Evolutionary conservation across 2,329 filamentous ascomycete genomes (phyloP).

Genomic region (Grosmannia clavigera): DNA sequence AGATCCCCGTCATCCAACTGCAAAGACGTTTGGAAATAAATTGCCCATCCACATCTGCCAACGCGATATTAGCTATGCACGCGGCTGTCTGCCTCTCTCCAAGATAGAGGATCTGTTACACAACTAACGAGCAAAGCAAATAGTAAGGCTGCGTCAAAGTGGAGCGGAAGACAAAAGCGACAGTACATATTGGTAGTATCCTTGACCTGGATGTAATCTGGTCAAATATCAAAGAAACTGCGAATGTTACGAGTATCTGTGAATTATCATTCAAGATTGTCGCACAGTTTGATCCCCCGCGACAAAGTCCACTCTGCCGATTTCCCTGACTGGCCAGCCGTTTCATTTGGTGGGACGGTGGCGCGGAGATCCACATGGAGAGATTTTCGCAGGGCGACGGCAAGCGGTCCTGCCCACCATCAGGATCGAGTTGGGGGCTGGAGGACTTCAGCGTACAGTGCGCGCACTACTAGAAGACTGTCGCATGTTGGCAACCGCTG

Average conservation of each 20-base stretch:
- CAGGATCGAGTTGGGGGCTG: neutral
- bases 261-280: neutral
- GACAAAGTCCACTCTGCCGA: neutral
- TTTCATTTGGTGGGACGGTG: neutral
- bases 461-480: neutral
- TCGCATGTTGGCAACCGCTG: neutral
- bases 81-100: neutral
- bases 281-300: neutral
- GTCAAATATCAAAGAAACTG: neutral
- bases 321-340: neutral
- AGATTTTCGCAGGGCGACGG: constrained; percentile 10
- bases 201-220: neutral
- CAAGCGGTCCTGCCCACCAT: constrained; percentile 14
- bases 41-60: neutral
- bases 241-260: neutral
- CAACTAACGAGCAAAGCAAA: neutral
- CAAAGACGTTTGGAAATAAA: neutral
- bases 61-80: neutral
- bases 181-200: neutral
- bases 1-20: neutral
- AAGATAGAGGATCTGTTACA: neutral
- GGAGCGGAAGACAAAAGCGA: neutral
- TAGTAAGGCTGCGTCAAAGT: neutral
- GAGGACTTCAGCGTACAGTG: neutral
- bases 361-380: neutral